Evolutionary conservation across 805 yeast genomes (phyloP).

Genomic region (Saccharomycopsis sp.): DNA sequence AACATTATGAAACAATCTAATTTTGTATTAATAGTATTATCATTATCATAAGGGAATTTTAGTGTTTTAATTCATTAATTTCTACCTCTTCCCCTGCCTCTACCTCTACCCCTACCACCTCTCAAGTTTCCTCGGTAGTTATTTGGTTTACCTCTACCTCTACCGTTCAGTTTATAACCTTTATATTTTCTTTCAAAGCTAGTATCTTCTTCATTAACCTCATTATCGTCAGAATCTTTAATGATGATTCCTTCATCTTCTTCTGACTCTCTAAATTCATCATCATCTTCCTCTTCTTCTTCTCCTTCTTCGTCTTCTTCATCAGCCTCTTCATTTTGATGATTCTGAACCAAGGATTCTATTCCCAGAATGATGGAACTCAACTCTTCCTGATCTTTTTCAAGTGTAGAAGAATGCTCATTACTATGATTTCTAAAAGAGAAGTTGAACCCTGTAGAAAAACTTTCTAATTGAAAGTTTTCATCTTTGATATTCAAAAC

Average conservation of each 20-base stretch:
- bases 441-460: slow-evolving; percentile 57
- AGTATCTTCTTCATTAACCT: background rate
- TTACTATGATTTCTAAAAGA: slow-evolving; percentile 29
- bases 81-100: slow-evolving; percentile 6
- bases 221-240: slow-evolving; percentile 4
- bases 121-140: slow-evolving; percentile 1
- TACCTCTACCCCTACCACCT: slow-evolving; percentile 5
- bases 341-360: background rate
- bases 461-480: slow-evolving; percentile 39
- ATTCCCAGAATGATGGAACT: background rate
- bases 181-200: background rate
- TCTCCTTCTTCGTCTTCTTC: slow-evolving; percentile 1
- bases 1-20: no score
- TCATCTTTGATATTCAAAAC: slow-evolving; percentile 35
- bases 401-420: background rate
- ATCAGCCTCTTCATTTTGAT: background rate
- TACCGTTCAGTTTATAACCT: background rate
- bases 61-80: no score
- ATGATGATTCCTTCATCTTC: background rate
- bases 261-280: background rate
- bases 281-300: background rate
- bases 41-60: no score
- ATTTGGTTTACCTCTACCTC: background rate
- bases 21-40: no score
- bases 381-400: background rate